Evolutionary conservation across 495 filamentous ascomycete genomes (phyloP).

Genomic region (Aspergillus funiculosus): DNA sequence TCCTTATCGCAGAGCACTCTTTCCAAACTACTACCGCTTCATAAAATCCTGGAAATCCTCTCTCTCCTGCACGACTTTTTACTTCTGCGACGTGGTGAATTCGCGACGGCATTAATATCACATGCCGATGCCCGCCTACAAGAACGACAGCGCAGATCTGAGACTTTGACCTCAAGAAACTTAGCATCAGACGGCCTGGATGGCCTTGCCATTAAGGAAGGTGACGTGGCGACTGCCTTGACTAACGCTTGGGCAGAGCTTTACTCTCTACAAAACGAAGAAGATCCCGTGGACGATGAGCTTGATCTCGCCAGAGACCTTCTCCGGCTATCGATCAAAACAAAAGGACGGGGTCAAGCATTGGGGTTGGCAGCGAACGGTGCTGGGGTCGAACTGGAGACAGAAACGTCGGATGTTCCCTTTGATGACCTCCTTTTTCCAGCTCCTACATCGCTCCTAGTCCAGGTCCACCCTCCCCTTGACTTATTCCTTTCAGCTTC

Average conservation of each 20-base stretch:
- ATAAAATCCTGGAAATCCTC: slow-evolving; percentile 69
- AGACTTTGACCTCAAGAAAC: slow-evolving; percentile 16
- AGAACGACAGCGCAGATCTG: slow-evolving; percentile 38
- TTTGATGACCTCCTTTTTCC: slow-evolving; percentile 85
- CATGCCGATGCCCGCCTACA: slow-evolving; percentile 73
- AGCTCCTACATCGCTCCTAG: slow-evolving; percentile 60
- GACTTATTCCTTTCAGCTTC: slow-evolving; percentile 76
- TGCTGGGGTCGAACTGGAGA: slow-evolving; percentile 18
- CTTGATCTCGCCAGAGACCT: slow-evolving; percentile 76
- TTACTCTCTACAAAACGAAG: slow-evolving; percentile 63
- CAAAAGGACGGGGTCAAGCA: slow-evolving; percentile 20
- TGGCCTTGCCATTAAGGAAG: slow-evolving; percentile 72
- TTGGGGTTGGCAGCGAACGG: slow-evolving; percentile 36
- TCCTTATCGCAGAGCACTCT: slow-evolving; percentile 76
- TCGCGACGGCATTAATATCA: slow-evolving; percentile 75
- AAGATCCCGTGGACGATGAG: slow-evolving; percentile 66
- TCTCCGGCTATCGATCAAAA: slow-evolving; percentile 57
- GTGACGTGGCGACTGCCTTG: slow-evolving; percentile 71
- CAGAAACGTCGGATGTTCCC: slow-evolving; percentile 32
- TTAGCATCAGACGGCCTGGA: slow-evolving; percentile 33
- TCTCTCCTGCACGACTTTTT: slow-evolving; percentile 79
- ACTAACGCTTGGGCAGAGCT: slow-evolving; percentile 71
- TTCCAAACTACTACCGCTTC: slow-evolving; percentile 70
- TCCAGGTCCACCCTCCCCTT: slow-evolving; percentile 71
- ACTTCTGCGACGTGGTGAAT: slow-evolving; percentile 81